Conservation (phyloP, 169 alveolate genomes). For the Prorocentrum cordatum region DNA sequence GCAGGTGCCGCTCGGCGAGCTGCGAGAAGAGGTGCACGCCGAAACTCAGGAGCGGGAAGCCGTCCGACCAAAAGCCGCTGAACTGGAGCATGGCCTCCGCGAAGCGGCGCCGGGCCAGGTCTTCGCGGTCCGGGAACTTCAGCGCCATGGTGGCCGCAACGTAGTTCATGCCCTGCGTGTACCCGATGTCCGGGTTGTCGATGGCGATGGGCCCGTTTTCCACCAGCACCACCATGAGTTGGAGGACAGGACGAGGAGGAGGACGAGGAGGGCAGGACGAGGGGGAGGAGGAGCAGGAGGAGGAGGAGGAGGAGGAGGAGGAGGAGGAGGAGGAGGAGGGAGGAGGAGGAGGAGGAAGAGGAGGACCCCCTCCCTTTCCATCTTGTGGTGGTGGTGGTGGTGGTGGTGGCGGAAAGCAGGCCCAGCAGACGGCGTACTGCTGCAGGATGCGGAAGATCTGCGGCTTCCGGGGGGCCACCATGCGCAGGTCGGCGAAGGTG, state of each 20-base stretch:
- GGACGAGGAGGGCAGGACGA: no score
- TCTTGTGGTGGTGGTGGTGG: no score
- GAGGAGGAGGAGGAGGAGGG: no score
- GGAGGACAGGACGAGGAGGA: no score
- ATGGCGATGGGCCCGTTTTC: no score
- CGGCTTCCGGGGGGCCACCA: neutral
- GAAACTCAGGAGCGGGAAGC: neutral
- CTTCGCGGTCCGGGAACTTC: neutral
- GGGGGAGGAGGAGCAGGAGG: no score
- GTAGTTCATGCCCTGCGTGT: neutral
- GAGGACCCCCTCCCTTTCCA: no score
- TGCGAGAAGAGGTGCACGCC: neutral
- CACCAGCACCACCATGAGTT: no score
- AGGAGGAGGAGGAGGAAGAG: no score
- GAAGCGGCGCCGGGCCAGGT: neutral
- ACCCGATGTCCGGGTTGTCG: neutral
- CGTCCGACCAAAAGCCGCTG: neutral
- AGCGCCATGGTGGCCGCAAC: neutral
- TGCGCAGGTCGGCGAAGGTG: neutral
- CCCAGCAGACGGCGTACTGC: no score
- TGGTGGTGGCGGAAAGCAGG: no score
- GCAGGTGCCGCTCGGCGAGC: neutral
- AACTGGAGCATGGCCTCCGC: neutral
- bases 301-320: no score
- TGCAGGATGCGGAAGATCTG: neutral